These are phyloP conservation scores for Zygosaccharomyces bisporus DNA, from an alignment of 805 yeast species.

Conservation along the genomic window DNA sequence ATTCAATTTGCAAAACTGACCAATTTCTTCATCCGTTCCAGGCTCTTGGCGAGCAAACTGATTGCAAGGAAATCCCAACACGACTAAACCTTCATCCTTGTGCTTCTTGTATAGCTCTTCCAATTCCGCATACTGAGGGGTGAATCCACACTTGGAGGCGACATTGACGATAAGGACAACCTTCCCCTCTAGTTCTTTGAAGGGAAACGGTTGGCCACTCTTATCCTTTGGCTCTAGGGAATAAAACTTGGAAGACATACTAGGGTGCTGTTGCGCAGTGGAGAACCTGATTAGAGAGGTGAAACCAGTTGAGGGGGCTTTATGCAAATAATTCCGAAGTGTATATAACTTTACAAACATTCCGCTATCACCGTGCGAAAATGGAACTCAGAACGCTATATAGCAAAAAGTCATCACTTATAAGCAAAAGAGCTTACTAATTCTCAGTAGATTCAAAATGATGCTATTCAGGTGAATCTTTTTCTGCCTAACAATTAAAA, in stretches of 20 bases:
- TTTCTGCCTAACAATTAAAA: neutral
- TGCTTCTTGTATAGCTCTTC: slow-evolving; percentile 66
- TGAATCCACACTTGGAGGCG: slow-evolving; percentile 79
- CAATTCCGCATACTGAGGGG: slow-evolving; percentile 71
- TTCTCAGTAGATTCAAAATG: neutral
- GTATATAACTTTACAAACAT: neutral
- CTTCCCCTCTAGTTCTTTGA: slow-evolving; percentile 65
- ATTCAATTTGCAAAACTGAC: slow-evolving; percentile 66
- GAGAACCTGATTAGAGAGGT: neutral
- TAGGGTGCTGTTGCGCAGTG: neutral
- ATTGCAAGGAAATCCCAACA: slow-evolving; percentile 87
- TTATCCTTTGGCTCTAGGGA: slow-evolving; percentile 58
- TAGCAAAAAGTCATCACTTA: neutral
- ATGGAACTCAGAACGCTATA: neutral
- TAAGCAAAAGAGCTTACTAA: neutral
- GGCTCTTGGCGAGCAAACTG: slow-evolving; percentile 85
- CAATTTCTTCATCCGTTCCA: slow-evolving; percentile 63
- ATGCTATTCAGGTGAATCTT: neutral
- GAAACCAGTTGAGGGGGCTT: neutral
- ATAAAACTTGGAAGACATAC: slow-evolving; percentile 52
- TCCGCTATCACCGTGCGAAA: neutral
- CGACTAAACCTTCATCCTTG: slow-evolving; percentile 55
- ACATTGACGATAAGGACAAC: slow-evolving; percentile 82
- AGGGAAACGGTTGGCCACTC: slow-evolving; percentile 54
- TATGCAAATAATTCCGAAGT: neutral